Percentiles rank a stretch among this genome's conserved stretches.
Conservation (phyloP, 345 rosid genomes). For the Hibiscus tridactylites region DNA sequence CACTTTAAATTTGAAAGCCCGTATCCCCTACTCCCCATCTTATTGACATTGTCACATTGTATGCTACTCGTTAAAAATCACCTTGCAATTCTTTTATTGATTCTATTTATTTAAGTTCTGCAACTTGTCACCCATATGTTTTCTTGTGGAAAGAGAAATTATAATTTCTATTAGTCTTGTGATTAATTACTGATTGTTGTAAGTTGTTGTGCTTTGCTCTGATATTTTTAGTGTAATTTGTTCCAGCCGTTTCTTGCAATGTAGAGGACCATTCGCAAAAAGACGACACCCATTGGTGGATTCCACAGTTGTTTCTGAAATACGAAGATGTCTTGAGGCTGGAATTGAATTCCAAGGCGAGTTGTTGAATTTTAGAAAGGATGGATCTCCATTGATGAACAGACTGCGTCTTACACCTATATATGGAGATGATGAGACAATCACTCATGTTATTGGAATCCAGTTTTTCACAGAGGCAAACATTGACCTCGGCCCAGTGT, state of each 20-base stretch:
- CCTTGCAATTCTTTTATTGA: background rate
- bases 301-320: slow-evolving; percentile 61
- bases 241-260: slow-evolving; percentile 81
- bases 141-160: background rate
- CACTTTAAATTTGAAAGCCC: too few relatives aligned
- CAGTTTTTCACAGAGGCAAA: slow-evolving; percentile 75
- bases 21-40: too few relatives aligned
- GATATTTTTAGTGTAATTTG: slow-evolving; percentile 1
- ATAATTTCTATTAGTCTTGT: slow-evolving; percentile 3
- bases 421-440: slow-evolving; percentile 67
- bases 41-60: too few relatives aligned
- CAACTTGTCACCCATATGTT: background rate
- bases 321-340: slow-evolving; percentile 67
- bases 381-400: slow-evolving; percentile 75
- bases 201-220: slow-evolving; percentile 13
- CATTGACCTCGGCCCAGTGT: slow-evolving; percentile 69
- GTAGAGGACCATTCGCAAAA: slow-evolving; percentile 89
- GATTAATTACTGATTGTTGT: slow-evolving; percentile 7
- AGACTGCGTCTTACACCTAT: slow-evolving; percentile 71
- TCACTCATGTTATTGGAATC: slow-evolving; percentile 80
- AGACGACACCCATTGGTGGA: slow-evolving; percentile 81
- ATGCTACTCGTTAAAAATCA: too few relatives aligned
- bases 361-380: slow-evolving; percentile 75
- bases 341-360: slow-evolving; percentile 82
- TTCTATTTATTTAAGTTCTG: background rate